Evolutionary conservation across 2,329 filamentous ascomycete species (phyloP), one percentile per base, ranked within the genome.

Genomic region (Rachicladosporium sp.): DNA sequence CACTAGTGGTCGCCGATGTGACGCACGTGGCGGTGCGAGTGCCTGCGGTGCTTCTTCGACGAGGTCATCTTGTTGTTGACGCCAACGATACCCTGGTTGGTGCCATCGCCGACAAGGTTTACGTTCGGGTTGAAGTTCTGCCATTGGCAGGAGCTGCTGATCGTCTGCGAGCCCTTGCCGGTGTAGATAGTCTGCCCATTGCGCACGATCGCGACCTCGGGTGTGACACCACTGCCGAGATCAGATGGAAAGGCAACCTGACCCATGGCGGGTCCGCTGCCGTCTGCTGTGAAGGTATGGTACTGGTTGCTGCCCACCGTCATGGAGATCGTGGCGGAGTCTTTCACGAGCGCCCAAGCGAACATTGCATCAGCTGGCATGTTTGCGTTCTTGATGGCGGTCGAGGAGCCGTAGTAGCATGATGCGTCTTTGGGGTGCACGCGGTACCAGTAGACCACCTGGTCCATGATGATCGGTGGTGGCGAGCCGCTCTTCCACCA

Each of bases 391-490:
- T 54, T 52, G 37, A 61, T 53, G 35, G 42, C 48, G 12, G 43
- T 49, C 2, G 51, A 50, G 3, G 53, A 49, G 37, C 59, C 57
- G 11, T 51, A 53, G 13, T 44, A 41, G 42, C 59, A 61, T 36
- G 50, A 31, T 9, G 54, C 53, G 4, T 44, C 48, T 44, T 61
- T 61, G 41, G 57, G 56, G 46, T 61, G 59, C 12, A 56, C 49
- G 43, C 59, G 56, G 46, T 62, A 59, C 59, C 59, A 62, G 53
- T 52, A 61, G 43, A 62, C 51, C 34, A 62, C 56, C 32, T 58
- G 55, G 42, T 62, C 59, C 47, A 50, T 46, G 36, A 51, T 55
- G 42, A 60, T 52, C 13, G 43, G 42, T 10, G 59, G 59, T 27
- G 52, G 43, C 35, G 36, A 47, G 38, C 55, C 56, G 30, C 32